Conservation (phyloP, 2,329 filamentous ascomycete genomes). For the Arthrobotrys iridis region DNA sequence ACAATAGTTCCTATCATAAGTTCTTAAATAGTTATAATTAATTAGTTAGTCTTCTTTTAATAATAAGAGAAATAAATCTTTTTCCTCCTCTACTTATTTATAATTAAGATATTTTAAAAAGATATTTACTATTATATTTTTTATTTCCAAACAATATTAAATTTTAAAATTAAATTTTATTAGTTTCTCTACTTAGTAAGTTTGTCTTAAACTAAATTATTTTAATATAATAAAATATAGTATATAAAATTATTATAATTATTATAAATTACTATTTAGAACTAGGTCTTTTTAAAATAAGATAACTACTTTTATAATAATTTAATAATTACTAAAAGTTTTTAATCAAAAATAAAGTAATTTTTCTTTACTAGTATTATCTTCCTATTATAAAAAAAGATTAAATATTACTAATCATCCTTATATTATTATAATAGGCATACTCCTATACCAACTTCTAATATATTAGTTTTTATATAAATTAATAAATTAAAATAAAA, state of each 20-base stretch:
- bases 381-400: background rate
- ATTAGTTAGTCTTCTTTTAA: no score
- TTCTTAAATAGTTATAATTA: no score
- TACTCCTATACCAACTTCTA: background rate
- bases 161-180: background rate
- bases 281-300: background rate
- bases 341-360: background rate
- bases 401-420: background rate
- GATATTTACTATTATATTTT: no score
- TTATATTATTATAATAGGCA: background rate
- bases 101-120: no score
- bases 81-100: no score
- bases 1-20: no score
- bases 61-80: no score
- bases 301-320: background rate
- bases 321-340: background rate
- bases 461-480: background rate
- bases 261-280: background rate
- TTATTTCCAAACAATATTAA: background rate
- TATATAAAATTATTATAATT: conserved; percentile 1
- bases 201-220: background rate
- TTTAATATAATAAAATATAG: conserved; percentile 4
- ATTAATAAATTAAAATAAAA: background rate
- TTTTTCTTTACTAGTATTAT: background rate
- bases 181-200: background rate